Percentiles rank a stretch among this genome's conserved stretches.
Conservation (phyloP, 73 alveolate species). For the Tetrahymena elliotti region DNA sequence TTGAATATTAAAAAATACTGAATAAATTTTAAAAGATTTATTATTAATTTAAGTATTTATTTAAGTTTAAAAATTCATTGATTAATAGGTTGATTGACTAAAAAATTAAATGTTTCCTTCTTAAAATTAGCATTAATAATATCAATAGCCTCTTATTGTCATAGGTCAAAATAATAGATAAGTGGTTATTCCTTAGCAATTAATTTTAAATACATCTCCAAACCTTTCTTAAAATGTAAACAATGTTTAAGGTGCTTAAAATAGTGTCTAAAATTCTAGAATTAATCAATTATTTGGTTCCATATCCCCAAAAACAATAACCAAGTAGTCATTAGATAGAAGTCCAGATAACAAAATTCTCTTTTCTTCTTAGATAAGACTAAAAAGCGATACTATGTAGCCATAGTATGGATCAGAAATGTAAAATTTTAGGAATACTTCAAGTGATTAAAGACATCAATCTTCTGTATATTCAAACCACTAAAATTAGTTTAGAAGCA, state of each 20-base stretch:
- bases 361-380: background rate
- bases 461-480: background rate
- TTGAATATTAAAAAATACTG: background rate
- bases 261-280: background rate
- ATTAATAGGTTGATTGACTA: background rate
- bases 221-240: background rate
- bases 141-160: background rate
- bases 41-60: too few relatives aligned
- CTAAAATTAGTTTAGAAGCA: background rate
- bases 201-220: background rate
- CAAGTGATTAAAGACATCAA: background rate
- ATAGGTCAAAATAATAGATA: background rate
- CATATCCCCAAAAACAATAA: background rate
- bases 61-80: too few relatives aligned
- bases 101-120: background rate
- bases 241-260: background rate
- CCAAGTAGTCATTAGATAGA: background rate
- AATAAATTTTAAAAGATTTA: background rate
- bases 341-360: background rate
- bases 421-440: background rate
- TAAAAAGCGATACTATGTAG: background rate
- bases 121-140: background rate
- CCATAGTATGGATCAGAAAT: background rate
- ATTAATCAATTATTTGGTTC: background rate
- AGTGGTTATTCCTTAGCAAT: background rate